Evolutionary conservation across 1,139 yeast genomes (phyloP), one percentile per base, ranked within the genome.

Genomic region (Yamadazyma taylorii): DNA sequence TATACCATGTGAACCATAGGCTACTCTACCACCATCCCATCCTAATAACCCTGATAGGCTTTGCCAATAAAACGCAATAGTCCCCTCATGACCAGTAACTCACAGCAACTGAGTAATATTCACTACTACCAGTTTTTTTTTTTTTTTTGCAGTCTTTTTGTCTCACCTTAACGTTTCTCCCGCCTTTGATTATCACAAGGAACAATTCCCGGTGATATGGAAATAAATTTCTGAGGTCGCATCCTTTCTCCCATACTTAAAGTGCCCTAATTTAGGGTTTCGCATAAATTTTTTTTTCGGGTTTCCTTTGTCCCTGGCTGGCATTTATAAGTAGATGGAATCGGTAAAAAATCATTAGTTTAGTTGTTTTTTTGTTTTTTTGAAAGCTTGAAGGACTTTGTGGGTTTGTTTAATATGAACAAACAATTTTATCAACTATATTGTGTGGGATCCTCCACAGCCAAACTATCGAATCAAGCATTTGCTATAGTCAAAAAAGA

Each of bases 351-450:
- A n/a, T n/a, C n/a, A n/a, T n/a, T n/a, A n/a, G n/a, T n/a, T n/a
- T n/a, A n/a, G n/a, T n/a, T n/a, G n/a, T n/a, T n/a, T n/a, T n/a
- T n/a, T n/a, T n/a, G n/a, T n/a, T n/a, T n/a, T n/a, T n/a, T n/a
- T n/a, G n/a, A n/a, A n/a, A n/a, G n/a, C n/a, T n/a, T n/a, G n/a
- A n/a, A n/a, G n/a, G n/a, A n/a, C n/a, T n/a, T n/a, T n/a, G n/a
- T n/a, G n/a, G n/a, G n/a, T n/a, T n/a, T n/a, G n/a, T n/a, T n/a
- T n/a, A n/a, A n/a, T 11, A 39, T 42, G 41, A 37, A 32, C 26
- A 42, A 34, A 37, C 38, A 33, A 16, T 15, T 42, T n/a, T 41
- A 42, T 34, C 39, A 42, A 8, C 15, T 42, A 7, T 33, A 37
- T 23, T 24, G 38, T 12, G 37, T 42, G 21, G 43, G 38, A 28